Percentiles rank a stretch among this genome's conserved stretches.
Conservation (phyloP, 495 filamentous ascomycete species). For the Penicillium bovifimosum region DNA sequence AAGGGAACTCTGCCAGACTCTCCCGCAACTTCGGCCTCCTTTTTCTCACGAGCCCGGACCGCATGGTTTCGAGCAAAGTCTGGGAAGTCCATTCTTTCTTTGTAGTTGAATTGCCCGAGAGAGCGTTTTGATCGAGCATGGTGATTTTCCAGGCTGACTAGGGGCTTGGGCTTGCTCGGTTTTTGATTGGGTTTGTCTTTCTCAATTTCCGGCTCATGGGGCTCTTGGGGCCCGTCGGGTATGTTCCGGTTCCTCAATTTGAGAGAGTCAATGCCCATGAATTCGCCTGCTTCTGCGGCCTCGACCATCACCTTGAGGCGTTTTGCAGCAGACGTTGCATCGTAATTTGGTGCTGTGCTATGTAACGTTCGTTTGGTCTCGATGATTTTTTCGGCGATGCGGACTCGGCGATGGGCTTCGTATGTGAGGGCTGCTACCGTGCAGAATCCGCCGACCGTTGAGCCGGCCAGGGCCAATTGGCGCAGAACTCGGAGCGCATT, state of each 20-base stretch:
- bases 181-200: not conserved
- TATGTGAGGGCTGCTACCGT: constrained; percentile 39
- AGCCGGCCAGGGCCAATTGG: constrained; percentile 39
- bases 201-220: not conserved
- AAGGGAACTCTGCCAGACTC: constrained; percentile 3
- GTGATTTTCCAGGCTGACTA: not conserved
- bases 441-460: constrained; percentile 38
- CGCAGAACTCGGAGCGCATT: constrained; percentile 44
- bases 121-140: not conserved
- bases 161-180: not conserved
- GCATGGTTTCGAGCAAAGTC: constrained; percentile 3
- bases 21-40: constrained; percentile 5
- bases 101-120: not conserved
- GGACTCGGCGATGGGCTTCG: constrained; percentile 38
- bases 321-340: constrained; percentile 39
- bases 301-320: constrained; percentile 39
- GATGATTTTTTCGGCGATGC: constrained; percentile 39
- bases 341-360: constrained; percentile 40
- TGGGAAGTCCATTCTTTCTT: not conserved
- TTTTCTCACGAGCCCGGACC: constrained; percentile 12
- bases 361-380: constrained; percentile 42
- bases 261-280: constrained; percentile 34
- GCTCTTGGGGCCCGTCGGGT: not conserved
- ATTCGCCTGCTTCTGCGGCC: constrained; percentile 40
- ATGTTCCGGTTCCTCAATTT: constrained; percentile 25